A percentile compares a stretch with the other conserved stretches of the same genome.
Evolutionary conservation across 179 eudicot species (phyloP).

Genomic region (Monotropa hypopitys): DNA sequence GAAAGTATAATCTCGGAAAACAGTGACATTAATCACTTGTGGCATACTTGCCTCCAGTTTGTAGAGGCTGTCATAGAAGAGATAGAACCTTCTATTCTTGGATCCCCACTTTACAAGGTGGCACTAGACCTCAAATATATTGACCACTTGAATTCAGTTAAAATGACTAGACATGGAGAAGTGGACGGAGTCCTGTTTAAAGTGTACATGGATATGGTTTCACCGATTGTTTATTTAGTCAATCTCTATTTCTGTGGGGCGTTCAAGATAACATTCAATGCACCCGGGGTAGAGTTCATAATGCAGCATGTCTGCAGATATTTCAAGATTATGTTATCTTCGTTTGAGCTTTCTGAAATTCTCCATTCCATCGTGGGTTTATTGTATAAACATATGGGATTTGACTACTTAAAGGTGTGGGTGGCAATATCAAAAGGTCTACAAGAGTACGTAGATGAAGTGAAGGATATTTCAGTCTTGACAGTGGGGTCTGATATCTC

Average conservation of each 20-base stretch:
- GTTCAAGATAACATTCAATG: slow-evolving; percentile 19
- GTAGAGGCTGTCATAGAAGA: slow-evolving; percentile 39
- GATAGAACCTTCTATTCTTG: slow-evolving; percentile 48
- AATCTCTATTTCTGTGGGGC: slow-evolving; percentile 28
- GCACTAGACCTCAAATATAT: slow-evolving; percentile 31
- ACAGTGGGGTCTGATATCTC: slow-evolving; percentile 22
- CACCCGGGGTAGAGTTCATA: slow-evolving; percentile 14
- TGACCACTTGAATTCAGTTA: slow-evolving; percentile 15
- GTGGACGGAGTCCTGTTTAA: slow-evolving; percentile 14
- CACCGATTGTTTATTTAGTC: slow-evolving; percentile 43
- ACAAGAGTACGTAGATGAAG: slow-evolving; percentile 31
- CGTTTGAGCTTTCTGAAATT: slow-evolving; percentile 41
- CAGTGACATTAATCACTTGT: slow-evolving; percentile 15
- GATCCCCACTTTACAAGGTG: slow-evolving; percentile 63
- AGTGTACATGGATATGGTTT: slow-evolving; percentile 37
- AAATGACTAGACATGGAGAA: slow-evolving; percentile 19
- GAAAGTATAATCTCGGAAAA: slow-evolving; percentile 27
- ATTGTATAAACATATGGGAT: slow-evolving; percentile 25
- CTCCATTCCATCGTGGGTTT: slow-evolving; percentile 30
- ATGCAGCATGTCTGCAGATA: slow-evolving; percentile 25
- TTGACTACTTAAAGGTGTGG: slow-evolving; percentile 42
- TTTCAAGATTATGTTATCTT: slow-evolving; percentile 27
- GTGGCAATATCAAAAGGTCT: slow-evolving; percentile 28
- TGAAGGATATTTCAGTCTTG: slow-evolving; percentile 24
- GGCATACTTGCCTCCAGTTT: slow-evolving; percentile 26